Evolutionary conservation across 306 rosid species (phyloP), one percentile per base, ranked within the genome.

Genomic region (Fragaria vesca): DNA sequence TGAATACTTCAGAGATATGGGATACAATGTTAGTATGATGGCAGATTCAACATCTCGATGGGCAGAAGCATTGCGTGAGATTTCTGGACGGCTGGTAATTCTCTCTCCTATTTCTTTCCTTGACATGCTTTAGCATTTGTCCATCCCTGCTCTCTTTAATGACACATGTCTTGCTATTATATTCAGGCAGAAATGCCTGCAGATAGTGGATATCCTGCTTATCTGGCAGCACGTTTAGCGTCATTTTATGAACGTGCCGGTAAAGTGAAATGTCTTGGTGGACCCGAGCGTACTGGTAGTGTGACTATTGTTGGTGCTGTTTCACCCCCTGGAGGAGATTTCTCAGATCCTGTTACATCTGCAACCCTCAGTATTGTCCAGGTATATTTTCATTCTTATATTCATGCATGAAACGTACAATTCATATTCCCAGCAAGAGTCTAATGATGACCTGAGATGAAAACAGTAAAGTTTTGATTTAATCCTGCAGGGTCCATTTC

Each of bases 21-120:
- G 99, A 63, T 91, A 96, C 87, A 96, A 96, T 84, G 99, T 96
- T 78, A 96, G 99, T 81, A 96, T 96, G 99, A 96, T 96, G 99
- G 99, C 99, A 70, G 99, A 96, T 86, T 96, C 99, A 63, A 96
- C 99, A 20, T 96, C 99, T 81, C 86, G 99, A 79, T 96, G 99
- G 99, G 99, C 99, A 63, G 99, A 96, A 81, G 99, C 99, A 80
- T 86, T 96, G 88, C 99, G 99, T 89, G 99, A 96, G 82, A 96
- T 96, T 76, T 96, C 99, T 75, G 99, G 99, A 82, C 90, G 99
- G 40, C 90, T 96, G 97, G 99, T 96, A 85, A 86, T 86, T 81
- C 74, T 84, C 47, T 21, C n/a, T 51, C 42, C 73, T 61, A 45
- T 13, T 55, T 11, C 13, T 38, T 9, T 66, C 3, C 71, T 18